A percentile compares a stretch with the other conserved stretches of the same genome.
Evolutionary conservation across 768 basidiomycete genomes (phyloP).

Genomic region (Coprinopsis sp.): DNA sequence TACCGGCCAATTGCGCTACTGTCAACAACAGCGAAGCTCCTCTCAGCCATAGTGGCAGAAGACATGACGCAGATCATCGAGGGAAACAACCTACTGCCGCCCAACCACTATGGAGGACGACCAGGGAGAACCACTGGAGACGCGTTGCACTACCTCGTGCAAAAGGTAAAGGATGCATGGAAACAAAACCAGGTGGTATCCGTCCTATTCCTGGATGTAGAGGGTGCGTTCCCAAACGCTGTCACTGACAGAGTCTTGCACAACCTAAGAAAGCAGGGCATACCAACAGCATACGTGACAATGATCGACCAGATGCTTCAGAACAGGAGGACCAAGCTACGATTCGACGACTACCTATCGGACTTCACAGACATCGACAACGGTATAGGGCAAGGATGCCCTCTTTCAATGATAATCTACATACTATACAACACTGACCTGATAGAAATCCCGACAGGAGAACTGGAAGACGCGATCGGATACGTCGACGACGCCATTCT

Average conservation of each 20-base stretch:
- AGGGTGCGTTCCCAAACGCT: constrained; percentile 37
- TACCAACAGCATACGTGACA: constrained; percentile 17
- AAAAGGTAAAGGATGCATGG: constrained; percentile 35
- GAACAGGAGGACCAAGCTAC: constrained; percentile 10
- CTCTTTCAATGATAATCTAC: constrained; percentile 21
- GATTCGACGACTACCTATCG: constrained; percentile 22
- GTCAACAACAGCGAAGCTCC: constrained; percentile 26
- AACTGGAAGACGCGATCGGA: constrained; percentile 14
- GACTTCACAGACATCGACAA: constrained; percentile 14
- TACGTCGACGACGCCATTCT: constrained; percentile 28
- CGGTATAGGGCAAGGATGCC: constrained; percentile 23
- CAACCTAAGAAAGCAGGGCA: constrained; percentile 22
- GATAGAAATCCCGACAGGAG: constrained; percentile 4
- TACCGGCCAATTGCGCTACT: constrained; percentile 34
- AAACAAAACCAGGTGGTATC: constrained; percentile 23
- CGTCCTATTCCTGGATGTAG: constrained; percentile 34
- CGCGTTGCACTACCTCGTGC: constrained; percentile 26
- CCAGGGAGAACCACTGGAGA: constrained; percentile 32
- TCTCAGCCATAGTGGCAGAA: constrained; percentile 18
- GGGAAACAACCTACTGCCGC: constrained; percentile 23
- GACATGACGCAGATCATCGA: constrained; percentile 22
- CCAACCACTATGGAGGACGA: constrained; percentile 30
- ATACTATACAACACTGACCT: constrained; percentile 21
- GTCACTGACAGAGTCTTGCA: constrained; percentile 23
- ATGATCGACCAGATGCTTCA: constrained; percentile 11